Evolutionary conservation across 1,284 basidiomycete genomes (phyloP).

Genomic region (Agroathelia rolfsii): DNA sequence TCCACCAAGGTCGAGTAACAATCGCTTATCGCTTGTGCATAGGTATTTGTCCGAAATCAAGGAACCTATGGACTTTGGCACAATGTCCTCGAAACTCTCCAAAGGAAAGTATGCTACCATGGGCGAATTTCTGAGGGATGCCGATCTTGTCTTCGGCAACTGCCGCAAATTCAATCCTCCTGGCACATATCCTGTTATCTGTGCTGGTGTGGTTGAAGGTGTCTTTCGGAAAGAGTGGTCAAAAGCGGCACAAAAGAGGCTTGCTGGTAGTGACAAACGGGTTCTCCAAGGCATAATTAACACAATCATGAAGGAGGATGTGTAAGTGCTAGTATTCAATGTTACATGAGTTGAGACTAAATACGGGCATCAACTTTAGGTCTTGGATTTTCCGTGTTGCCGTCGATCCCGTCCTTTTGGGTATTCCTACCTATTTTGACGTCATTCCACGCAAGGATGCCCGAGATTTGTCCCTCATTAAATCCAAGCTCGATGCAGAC

Average conservation of each 20-base stretch:
- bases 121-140: constrained; percentile 76
- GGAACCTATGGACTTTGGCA: constrained; percentile 91
- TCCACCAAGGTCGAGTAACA: constrained; percentile 6
- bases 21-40: constrained; percentile 9
- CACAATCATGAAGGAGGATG: constrained; percentile 58
- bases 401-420: constrained; percentile 70
- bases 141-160: constrained; percentile 82
- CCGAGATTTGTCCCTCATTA: constrained; percentile 80
- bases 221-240: constrained; percentile 83
- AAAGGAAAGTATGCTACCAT: constrained; percentile 63
- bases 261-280: constrained; percentile 77
- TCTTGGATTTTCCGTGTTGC: constrained; percentile 77
- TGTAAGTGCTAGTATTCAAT: constrained; percentile 48
- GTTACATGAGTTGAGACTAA: no score
- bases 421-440: constrained; percentile 78
- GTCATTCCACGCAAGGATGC: constrained; percentile 79
- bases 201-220: constrained; percentile 68
- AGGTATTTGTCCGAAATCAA: constrained; percentile 92
- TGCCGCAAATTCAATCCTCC: constrained; percentile 85
- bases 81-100: constrained; percentile 68
- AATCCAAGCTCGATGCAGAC: constrained; percentile 72
- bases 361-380: constrained; percentile 30
- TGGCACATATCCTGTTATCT: constrained; percentile 63
- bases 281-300: constrained; percentile 67
- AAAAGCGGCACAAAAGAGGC: constrained; percentile 64